phyloP scores from a whole-genome alignment of 345 rosid species.

The Pugionium dolabratum region DNA sequence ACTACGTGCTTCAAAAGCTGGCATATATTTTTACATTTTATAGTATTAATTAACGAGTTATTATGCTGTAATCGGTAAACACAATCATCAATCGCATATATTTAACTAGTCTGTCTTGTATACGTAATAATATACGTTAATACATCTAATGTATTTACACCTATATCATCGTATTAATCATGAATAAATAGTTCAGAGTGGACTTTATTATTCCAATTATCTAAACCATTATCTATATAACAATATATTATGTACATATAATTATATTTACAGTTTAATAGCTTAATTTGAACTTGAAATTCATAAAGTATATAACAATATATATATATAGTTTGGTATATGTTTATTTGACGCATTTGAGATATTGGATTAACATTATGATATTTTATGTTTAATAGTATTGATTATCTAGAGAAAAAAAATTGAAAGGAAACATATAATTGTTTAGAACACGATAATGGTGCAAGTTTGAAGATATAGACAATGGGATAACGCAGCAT shows the following conservation, averaged over 20 bases:
- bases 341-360: no score
- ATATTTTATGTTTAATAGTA: no score
- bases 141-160: conserved; percentile 2
- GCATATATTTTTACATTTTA: not conserved
- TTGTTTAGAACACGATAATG: conserved; percentile 31
- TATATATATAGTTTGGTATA: no score
- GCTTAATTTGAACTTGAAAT: no score
- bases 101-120: no score
- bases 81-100: not conserved
- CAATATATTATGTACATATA: no score
- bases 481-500: conserved; percentile 40
- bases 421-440: conserved; percentile 26
- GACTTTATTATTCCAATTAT: not conserved
- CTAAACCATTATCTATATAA: not conserved
- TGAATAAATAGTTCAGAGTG: not conserved
- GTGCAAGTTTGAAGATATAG: conserved; percentile 31
- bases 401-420: no score
- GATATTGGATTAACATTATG: no score
- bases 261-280: no score
- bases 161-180: not conserved
- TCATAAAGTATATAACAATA: no score
- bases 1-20: conserved; percentile 26
- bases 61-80: not conserved
- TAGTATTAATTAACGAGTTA: not conserved
- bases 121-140: no score